A percentile compares a stretch with the other conserved stretches of the same genome.
Evolutionary conservation across 2,329 filamentous ascomycete genomes (phyloP).

Genomic region (Stemphylium lycopersici): DNA sequence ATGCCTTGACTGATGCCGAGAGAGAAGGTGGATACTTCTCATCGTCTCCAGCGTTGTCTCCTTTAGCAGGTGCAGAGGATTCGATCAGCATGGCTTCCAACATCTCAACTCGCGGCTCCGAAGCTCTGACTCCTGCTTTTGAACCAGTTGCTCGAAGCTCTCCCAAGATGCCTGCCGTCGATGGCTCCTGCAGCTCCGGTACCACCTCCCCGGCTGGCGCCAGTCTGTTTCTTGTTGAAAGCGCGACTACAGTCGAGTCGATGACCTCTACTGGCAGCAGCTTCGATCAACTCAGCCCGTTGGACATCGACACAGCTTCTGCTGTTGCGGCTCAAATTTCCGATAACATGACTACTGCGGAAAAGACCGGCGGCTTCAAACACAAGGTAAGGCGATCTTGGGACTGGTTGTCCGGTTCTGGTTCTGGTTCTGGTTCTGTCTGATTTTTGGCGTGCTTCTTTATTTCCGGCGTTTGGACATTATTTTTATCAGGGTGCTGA

Average conservation of each 20-base stretch:
- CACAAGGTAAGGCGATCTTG: conserved; percentile 26
- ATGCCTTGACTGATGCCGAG: conserved; percentile 2
- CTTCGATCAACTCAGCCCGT: conserved; percentile 14
- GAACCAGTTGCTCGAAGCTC: conserved; percentile 43
- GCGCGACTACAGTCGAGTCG: conserved; percentile 50
- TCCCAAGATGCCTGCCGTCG: conserved; percentile 63
- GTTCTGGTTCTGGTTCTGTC: conserved; percentile 5
- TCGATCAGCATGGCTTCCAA: conserved; percentile 10
- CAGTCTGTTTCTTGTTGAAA: conserved; percentile 84
- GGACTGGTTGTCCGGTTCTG: conserved; percentile 17
- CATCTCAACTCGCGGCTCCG: conserved; percentile 20
- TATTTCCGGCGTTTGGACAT: not conserved
- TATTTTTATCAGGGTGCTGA: conserved; percentile 10
- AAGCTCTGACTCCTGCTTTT: conserved; percentile 7
- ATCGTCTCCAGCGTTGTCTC: not conserved
- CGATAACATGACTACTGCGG: not conserved
- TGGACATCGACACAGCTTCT: not conserved
- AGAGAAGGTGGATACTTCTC: not conserved
- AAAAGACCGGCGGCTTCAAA: conserved; percentile 4
- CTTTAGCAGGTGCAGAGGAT: not conserved
- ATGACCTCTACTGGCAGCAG: conserved; percentile 15
- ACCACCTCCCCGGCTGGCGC: conserved; percentile 95
- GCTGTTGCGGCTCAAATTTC: not conserved
- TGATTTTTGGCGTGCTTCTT: not conserved
- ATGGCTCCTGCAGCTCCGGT: conserved; percentile 90